phyloP scores from a whole-genome alignment of 768 basidiomycete genomes.

The Cytidiella melzeri region DNA sequence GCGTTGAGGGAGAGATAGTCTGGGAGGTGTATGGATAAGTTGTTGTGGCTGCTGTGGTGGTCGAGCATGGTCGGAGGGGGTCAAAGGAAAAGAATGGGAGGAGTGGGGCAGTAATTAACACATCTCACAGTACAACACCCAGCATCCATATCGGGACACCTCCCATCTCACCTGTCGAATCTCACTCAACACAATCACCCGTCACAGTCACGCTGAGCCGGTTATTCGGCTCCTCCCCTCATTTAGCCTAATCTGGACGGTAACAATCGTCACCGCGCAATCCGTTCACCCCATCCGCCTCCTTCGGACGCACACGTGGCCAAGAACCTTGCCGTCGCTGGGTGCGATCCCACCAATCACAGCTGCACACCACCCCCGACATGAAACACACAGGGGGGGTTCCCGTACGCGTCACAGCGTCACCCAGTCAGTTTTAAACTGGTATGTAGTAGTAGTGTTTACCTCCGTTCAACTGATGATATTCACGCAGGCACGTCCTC shows the following conservation, averaged over 20 bases:
- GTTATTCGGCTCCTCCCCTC: constrained; percentile 3
- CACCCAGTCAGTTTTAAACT: too few species aligned
- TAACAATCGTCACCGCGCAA: constrained; percentile 1
- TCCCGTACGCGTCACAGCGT: too few species aligned
- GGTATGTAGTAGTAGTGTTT: too few species aligned
- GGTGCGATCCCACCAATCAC: too few species aligned
- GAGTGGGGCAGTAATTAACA: not conserved
- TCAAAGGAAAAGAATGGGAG: constrained; percentile 4
- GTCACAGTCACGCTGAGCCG: not conserved
- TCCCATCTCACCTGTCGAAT: not conserved
- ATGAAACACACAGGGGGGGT: too few species aligned
- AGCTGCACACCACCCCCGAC: too few species aligned
- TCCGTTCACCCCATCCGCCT: constrained; percentile 1
- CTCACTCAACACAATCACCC: not conserved
- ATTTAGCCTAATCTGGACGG: constrained; percentile 3
- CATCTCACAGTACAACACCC: not conserved
- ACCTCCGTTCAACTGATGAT: too few species aligned
- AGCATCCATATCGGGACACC: not conserved
- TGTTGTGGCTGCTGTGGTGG: constrained; percentile 4
- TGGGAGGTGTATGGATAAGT: constrained; percentile 2
- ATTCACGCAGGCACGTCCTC: too few species aligned
- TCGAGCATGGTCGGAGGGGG: constrained; percentile 2
- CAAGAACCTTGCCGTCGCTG: too few species aligned
- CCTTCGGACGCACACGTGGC: constrained; percentile 5
- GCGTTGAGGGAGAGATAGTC: constrained; percentile 3